Conservation (phyloP, 192 early-diverging fungal species). For the Entomortierella parvispora region DNA sequence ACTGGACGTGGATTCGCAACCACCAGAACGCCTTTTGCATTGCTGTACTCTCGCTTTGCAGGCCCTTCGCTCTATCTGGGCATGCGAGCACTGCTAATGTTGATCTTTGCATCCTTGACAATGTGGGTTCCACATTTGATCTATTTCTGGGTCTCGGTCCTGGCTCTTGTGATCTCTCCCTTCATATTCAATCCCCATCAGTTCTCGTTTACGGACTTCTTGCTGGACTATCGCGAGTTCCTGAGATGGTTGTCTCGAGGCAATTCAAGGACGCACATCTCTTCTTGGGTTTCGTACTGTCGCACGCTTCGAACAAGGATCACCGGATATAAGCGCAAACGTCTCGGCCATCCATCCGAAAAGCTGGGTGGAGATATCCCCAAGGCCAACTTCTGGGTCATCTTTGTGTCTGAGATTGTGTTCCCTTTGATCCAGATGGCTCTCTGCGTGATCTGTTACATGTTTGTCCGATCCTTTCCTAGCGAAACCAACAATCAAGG, state of each 20-base stretch:
- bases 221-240: conserved; percentile 84
- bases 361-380: conserved; percentile 68
- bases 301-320: conserved; percentile 75
- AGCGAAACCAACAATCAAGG: conserved; percentile 21
- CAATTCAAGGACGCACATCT: conserved; percentile 77
- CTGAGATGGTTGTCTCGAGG: conserved; percentile 86
- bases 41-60: conserved; percentile 81
- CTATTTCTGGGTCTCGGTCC: conserved; percentile 86
- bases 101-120: conserved; percentile 77
- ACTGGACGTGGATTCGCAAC: conserved; percentile 90
- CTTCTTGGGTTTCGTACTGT: conserved; percentile 85
- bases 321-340: conserved; percentile 83
- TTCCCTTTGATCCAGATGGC: conserved; percentile 71
- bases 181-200: conserved; percentile 93
- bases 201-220: conserved; percentile 81
- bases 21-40: conserved; percentile 75
- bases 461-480: conserved; percentile 74
- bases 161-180: conserved; percentile 81
- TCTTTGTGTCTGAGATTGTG: conserved; percentile 78
- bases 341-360: conserved; percentile 72
- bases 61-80: conserved; percentile 82
- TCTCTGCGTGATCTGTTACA: conserved; percentile 70
- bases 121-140: conserved; percentile 78
- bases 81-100: conserved; percentile 72
- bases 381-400: conserved; percentile 71